Evolutionary conservation across 257 asterid species (phyloP).

Genomic region (Solanum bulbocastanum): DNA sequence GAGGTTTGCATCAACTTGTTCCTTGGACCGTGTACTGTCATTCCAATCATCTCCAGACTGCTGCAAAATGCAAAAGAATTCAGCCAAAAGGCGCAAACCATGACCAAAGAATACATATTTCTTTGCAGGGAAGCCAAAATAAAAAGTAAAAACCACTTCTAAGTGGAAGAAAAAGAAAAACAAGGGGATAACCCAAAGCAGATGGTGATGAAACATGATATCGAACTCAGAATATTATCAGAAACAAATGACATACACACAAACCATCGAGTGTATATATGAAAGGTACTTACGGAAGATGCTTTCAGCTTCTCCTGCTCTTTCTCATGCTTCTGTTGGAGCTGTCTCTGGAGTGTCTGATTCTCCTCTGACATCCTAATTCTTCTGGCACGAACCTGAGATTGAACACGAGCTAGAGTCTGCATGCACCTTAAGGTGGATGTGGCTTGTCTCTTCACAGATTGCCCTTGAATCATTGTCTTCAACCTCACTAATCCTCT

Average conservation of each 20-base stretch:
- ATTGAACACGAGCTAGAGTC: constrained; percentile 58
- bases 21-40: constrained; percentile 55
- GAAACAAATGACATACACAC: background rate
- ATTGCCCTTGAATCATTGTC: constrained; percentile 46
- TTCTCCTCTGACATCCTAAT: constrained; percentile 51
- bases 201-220: background rate
- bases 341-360: constrained; percentile 54
- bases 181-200: background rate
- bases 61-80: background rate
- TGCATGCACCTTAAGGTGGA: constrained; percentile 63
- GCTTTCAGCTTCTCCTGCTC: constrained; percentile 45
- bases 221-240: background rate
- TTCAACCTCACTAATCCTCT: constrained; percentile 65
- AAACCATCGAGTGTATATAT: background rate
- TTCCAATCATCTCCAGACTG: constrained; percentile 66
- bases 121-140: background rate
- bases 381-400: constrained; percentile 59
- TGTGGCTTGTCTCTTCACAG: constrained; percentile 56
- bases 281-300: constrained; percentile 39
- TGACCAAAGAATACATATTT: background rate
- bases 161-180: background rate
- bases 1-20: constrained; percentile 48
- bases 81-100: background rate
- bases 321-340: constrained; percentile 54
- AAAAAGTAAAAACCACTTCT: background rate